Evolutionary conservation across 169 alveolate genomes (phyloP).

Genomic region (Toxoplasma gondii): DNA sequence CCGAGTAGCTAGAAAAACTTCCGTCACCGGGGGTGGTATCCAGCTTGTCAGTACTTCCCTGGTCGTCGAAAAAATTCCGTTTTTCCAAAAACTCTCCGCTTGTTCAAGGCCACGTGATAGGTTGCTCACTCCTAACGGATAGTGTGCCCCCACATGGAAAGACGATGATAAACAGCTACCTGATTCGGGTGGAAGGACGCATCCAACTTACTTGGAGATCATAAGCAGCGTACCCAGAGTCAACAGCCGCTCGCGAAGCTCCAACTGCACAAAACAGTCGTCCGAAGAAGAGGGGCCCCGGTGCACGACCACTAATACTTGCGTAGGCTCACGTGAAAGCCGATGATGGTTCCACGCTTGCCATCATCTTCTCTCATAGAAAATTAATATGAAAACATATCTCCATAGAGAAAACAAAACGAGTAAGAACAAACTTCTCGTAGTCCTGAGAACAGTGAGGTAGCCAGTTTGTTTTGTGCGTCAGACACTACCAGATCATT

Average conservation of each 20-base stretch:
- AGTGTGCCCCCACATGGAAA: not conserved
- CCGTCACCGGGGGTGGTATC: no score
- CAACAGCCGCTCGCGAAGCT: conserved; percentile 89
- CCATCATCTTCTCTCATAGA: no score
- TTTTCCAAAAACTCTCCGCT: no score
- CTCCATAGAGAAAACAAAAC: not conserved
- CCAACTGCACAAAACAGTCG: conserved; percentile 73
- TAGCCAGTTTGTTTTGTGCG: no score
- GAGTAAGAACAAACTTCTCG: not conserved
- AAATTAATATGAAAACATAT: not conserved
- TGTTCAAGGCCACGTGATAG: no score
- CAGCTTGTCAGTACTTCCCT: no score
- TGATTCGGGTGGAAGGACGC: not conserved
- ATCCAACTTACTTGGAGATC: conserved; percentile 72
- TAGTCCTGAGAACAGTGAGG: not conserved
- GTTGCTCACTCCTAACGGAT: no score
- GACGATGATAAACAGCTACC: not conserved
- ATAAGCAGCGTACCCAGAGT: conserved; percentile 77
- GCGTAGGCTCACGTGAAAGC: no score
- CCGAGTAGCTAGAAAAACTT: no score
- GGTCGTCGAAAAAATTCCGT: no score
- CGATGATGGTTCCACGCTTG: no score
- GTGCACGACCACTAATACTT: not conserved
- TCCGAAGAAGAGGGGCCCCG: not conserved
- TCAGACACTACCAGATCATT: no score